Percentiles rank a stretch among this genome's conserved stretches.
These are phyloP conservation scores for Alternaria atra DNA, from an alignment of 2,329 filamentous ascomycete genomes.

Conservation along the genomic window DNA sequence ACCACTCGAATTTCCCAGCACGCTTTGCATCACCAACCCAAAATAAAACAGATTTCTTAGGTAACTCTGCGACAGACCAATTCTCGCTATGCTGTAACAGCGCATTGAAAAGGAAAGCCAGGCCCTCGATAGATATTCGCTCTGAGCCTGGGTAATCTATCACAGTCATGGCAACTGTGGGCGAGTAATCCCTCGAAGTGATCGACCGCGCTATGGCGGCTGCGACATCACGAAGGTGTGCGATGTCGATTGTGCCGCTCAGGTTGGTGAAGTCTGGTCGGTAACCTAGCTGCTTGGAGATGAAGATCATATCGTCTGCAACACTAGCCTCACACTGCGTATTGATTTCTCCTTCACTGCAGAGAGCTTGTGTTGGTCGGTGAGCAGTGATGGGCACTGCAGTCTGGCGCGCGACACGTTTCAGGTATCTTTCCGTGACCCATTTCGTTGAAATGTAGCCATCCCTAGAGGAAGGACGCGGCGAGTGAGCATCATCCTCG, in stretches of 20 bases:
- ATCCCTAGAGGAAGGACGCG: conserved; percentile 9
- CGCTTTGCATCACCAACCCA: no score
- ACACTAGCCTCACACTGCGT: conserved; percentile 4
- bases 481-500: background rate
- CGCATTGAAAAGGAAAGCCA: conserved; percentile 2
- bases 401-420: conserved; percentile 6
- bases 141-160: conserved; percentile 12
- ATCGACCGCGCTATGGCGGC: conserved; percentile 10
- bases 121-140: conserved; percentile 5
- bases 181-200: background rate
- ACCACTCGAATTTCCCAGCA: background rate
- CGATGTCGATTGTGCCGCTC: conserved; percentile 15
- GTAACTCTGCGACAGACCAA: no score
- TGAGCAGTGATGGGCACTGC: conserved; percentile 7
- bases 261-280: conserved; percentile 11
- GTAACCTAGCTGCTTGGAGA: conserved; percentile 8
- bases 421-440: conserved; percentile 12
- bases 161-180: conserved; percentile 4
- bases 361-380: conserved; percentile 10
- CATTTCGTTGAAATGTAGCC: conserved; percentile 17
- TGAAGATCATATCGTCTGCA: conserved; percentile 9
- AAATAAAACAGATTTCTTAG: no score
- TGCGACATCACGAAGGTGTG: conserved; percentile 6
- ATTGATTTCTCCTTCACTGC: background rate
- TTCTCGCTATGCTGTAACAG: no score